Conservation (phyloP, 768 basidiomycete genomes). For the Austroboletus eburneus region DNA sequence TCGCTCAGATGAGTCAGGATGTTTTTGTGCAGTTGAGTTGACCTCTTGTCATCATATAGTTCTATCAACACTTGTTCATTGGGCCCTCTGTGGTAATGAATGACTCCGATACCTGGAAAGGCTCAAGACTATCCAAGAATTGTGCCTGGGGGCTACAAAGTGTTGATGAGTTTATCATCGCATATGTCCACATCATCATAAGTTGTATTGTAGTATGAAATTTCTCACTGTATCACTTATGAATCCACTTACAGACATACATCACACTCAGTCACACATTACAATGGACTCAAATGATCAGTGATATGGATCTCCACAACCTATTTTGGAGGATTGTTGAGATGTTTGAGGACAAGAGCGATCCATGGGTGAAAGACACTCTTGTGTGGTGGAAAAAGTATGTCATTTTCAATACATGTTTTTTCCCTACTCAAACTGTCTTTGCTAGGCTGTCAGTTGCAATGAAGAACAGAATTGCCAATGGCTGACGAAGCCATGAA, state of each 20-base stretch:
- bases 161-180: not conserved
- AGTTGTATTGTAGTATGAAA: not conserved
- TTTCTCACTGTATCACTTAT: too few species aligned
- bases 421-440: too few species aligned
- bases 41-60: not conserved
- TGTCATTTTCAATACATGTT: not conserved
- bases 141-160: not conserved
- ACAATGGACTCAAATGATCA: not conserved
- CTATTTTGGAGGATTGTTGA: not conserved
- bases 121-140: conserved; percentile 3
- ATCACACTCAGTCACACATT: not conserved
- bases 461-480: too few species aligned
- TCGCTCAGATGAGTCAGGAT: not conserved
- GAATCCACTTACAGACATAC: not conserved
- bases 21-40: not conserved
- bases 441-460: too few species aligned
- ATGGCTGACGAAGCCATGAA: too few species aligned
- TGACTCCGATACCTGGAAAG: not conserved
- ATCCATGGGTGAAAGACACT: conserved; percentile 1
- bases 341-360: not conserved
- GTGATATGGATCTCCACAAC: conserved; percentile 1
- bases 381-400: conserved; percentile 4
- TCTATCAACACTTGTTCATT: conserved; percentile 1
- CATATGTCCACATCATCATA: conserved; percentile 3
- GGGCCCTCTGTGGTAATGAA: not conserved